These are phyloP conservation scores for Sporothrix schenckii DNA, from an alignment of 2,329 filamentous ascomycete genomes.

Conservation along the genomic window DNA sequence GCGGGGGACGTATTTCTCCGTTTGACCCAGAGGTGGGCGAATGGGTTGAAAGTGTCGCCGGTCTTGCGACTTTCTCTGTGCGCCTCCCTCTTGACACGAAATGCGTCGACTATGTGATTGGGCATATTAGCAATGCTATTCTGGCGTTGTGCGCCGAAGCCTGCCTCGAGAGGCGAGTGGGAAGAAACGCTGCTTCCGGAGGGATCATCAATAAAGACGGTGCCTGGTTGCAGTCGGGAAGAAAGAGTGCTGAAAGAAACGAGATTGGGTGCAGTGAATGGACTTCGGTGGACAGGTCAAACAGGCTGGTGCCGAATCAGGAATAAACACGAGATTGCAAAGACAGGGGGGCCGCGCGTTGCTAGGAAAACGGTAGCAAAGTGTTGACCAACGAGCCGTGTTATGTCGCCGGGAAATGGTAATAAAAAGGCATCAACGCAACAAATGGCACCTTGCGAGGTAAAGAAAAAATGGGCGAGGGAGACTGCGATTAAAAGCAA, in stretches of 20 bases:
- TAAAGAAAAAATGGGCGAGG: background rate
- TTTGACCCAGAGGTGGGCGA: slow-evolving; percentile 48
- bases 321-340: slow-evolving; percentile 17
- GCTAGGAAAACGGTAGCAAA: background rate
- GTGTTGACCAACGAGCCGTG: background rate
- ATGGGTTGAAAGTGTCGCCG: slow-evolving; percentile 50
- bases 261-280: slow-evolving; percentile 6
- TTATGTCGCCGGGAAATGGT: background rate
- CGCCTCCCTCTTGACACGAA: slow-evolving; percentile 51
- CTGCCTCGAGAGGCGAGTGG: slow-evolving; percentile 24
- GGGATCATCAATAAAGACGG: slow-evolving; percentile 27
- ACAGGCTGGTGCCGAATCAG: background rate
- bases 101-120: slow-evolving; percentile 50
- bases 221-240: background rate
- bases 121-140: slow-evolving; percentile 33
- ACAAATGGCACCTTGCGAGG: background rate
- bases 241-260: background rate
- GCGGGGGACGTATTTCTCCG: slow-evolving; percentile 43
- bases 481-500: background rate
- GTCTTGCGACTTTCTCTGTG: slow-evolving; percentile 49
- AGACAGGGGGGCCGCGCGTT: slow-evolving; percentile 15
- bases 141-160: slow-evolving; percentile 3
- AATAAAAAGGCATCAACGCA: background rate
- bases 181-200: background rate
- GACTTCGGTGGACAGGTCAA: background rate